These are phyloP conservation scores for Acacia confusa DNA, from an alignment of 306 rosid species.

Conservation along the genomic window DNA sequence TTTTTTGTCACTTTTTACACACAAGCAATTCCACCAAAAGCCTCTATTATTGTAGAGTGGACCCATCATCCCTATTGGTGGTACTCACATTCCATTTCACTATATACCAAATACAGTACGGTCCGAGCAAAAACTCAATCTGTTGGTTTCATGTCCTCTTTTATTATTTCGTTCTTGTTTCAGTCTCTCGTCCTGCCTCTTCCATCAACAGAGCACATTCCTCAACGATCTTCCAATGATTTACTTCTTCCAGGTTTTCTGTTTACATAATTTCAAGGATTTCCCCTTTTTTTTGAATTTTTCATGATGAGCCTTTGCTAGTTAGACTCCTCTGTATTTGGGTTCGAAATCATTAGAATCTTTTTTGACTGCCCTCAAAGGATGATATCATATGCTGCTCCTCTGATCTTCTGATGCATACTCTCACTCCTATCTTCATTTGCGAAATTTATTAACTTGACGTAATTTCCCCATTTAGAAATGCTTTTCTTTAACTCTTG, in stretches of 20 bases:
- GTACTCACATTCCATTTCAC: neutral
- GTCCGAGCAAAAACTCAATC: neutral
- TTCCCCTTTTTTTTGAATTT: neutral
- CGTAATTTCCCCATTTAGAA: neutral
- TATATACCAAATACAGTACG: neutral
- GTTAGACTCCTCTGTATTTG: neutral
- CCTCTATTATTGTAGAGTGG: neutral
- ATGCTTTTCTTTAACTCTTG: neutral
- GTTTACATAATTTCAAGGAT: too few species aligned
- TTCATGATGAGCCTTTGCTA: neutral
- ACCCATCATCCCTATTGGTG: neutral
- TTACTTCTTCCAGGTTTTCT: slow-evolving; percentile 28
- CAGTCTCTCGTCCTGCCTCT: neutral
- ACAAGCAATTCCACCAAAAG: neutral
- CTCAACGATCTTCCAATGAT: neutral
- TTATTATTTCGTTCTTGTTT: neutral
- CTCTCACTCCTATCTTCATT: neutral
- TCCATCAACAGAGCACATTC: neutral
- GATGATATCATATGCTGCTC: neutral
- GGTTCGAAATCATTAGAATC: neutral
- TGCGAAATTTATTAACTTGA: neutral
- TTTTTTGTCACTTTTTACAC: neutral
- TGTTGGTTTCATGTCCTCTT: neutral
- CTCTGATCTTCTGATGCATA: neutral
- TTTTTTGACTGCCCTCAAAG: neutral